Evolutionary conservation across 345 rosid genomes (phyloP).

Genomic region (Bruguiera sexangula): DNA sequence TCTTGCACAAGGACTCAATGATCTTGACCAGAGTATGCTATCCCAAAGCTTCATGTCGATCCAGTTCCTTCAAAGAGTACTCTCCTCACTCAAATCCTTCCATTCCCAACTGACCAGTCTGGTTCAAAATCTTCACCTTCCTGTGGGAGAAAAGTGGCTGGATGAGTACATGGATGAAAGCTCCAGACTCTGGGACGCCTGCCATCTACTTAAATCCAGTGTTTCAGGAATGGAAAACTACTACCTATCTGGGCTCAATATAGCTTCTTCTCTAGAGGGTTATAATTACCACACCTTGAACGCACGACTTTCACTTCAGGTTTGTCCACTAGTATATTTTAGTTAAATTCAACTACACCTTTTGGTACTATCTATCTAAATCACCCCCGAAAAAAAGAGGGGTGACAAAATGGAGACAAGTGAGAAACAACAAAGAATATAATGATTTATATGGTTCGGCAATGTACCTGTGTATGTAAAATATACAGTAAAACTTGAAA

Average conservation of each 20-base stretch:
- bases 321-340: not conserved
- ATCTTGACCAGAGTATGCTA: conserved; percentile 34
- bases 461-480: no score
- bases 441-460: no score
- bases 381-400: no score
- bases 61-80: conserved; percentile 40
- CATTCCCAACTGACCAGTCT: conserved; percentile 51
- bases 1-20: conserved; percentile 43
- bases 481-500: no score
- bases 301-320: conserved; percentile 47
- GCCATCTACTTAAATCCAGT: conserved; percentile 45
- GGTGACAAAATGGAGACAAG: no score
- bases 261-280: conserved; percentile 41
- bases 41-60: conserved; percentile 46
- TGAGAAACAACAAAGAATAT: no score
- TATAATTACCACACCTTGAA: conserved; percentile 18
- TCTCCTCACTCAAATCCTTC: conserved; percentile 44
- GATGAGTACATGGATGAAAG: conserved; percentile 78
- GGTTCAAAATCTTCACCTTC: conserved; percentile 58
- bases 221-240: conserved; percentile 42
- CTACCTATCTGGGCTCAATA: conserved; percentile 33
- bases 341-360: not conserved
- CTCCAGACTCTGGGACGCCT: conserved; percentile 63
- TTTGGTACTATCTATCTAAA: no score
- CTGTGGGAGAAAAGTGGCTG: conserved; percentile 63